Percentiles rank a stretch among this genome's conserved stretches.
phyloP scores from a whole-genome alignment of 441 rosid species.

The Eruca vesicaria region DNA sequence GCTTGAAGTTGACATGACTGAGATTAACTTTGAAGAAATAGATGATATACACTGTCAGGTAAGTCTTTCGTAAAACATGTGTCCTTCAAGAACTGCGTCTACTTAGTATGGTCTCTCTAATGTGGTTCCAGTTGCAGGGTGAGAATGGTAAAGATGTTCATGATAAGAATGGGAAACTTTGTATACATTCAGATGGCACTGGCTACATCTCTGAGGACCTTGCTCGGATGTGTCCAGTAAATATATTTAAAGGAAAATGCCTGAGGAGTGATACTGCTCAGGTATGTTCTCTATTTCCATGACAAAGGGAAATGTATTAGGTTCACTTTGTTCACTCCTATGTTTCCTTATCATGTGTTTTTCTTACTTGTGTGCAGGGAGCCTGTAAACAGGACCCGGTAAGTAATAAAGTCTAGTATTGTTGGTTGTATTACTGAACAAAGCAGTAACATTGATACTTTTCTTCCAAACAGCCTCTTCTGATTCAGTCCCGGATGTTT shows the following conservation, averaged over 20 bases:
- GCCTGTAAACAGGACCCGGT: slow-evolving; percentile 37
- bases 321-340: not conserved
- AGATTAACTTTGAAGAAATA: slow-evolving; percentile 28
- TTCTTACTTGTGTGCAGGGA: not conserved
- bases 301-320: not conserved
- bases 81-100: not conserved
- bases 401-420: slow-evolving; percentile 16
- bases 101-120: not conserved
- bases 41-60: slow-evolving; percentile 60
- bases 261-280: slow-evolving; percentile 25
- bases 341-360: not conserved
- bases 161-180: slow-evolving; percentile 42
- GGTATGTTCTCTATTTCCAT: slow-evolving; percentile 43
- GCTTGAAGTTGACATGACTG: slow-evolving; percentile 46
- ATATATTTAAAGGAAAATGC: slow-evolving; percentile 36
- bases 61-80: slow-evolving; percentile 18
- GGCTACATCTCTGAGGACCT: slow-evolving; percentile 81
- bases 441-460: not conserved
- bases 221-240: slow-evolving; percentile 55
- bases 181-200: slow-evolving; percentile 79
- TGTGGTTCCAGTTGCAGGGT: slow-evolving; percentile 45
- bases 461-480: slow-evolving; percentile 55
- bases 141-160: slow-evolving; percentile 30
- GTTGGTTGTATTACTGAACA: not conserved
- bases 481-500: slow-evolving; percentile 76